Conservation (phyloP, 768 basidiomycete genomes). For the Rhodotorula toruloides region DNA sequence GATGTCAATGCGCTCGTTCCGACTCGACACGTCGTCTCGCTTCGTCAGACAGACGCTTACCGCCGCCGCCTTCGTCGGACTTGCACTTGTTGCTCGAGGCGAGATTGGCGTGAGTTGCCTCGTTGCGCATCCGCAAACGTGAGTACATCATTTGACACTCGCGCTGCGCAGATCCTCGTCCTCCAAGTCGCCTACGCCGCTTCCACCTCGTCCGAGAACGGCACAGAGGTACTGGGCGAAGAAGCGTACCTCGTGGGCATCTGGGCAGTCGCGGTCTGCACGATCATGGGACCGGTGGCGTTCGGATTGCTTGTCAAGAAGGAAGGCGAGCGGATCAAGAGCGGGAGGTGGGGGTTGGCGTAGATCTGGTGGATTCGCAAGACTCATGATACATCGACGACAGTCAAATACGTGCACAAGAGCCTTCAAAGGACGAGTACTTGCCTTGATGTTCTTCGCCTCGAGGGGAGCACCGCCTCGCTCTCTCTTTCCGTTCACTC, state of each 20-base stretch:
- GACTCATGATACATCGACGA: too few species aligned
- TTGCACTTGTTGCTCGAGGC: slow-evolving; percentile 63
- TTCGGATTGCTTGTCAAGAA: slow-evolving; percentile 35
- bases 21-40: background rate
- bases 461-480: too few species aligned
- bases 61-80: slow-evolving; percentile 52
- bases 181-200: slow-evolving; percentile 48
- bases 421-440: too few species aligned
- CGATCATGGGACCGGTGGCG: slow-evolving; percentile 52
- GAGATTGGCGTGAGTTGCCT: slow-evolving; percentile 57
- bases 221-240: slow-evolving; percentile 42
- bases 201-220: background rate
- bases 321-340: slow-evolving; percentile 18
- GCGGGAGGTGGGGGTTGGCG: slow-evolving; percentile 18
- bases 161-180: slow-evolving; percentile 48
- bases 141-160: background rate
- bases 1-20: background rate
- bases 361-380: too few species aligned
- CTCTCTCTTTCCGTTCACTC: too few species aligned
- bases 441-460: too few species aligned
- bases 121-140: too few species aligned
- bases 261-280: slow-evolving; percentile 59
- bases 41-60: slow-evolving; percentile 38
- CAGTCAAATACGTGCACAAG: too few species aligned
- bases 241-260: slow-evolving; percentile 57